These are phyloP conservation scores for Colletotrichum euphorbiae DNA, from an alignment of 2,329 filamentous ascomycete species.

Conservation along the genomic window DNA sequence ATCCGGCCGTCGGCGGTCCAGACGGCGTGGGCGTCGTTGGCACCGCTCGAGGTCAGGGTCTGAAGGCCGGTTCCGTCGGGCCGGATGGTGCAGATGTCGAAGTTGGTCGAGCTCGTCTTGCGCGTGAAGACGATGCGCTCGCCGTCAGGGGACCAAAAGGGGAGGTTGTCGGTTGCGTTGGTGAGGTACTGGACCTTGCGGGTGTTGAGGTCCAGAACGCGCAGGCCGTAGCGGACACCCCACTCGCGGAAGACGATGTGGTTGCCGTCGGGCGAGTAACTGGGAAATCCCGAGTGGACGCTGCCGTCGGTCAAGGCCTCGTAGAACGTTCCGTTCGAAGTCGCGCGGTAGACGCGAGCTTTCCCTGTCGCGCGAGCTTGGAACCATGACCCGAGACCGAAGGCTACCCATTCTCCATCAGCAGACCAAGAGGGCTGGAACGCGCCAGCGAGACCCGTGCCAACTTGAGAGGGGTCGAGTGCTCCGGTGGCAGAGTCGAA, in stretches of 20 bases:
- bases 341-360: conserved; percentile 20
- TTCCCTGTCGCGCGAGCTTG: conserved; percentile 23
- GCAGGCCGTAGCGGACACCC: conserved; percentile 29
- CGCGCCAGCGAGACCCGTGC: conserved; percentile 21
- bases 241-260: conserved; percentile 26
- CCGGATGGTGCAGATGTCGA: conserved; percentile 26
- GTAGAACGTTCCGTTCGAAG: conserved; percentile 18
- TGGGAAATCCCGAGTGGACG: conserved; percentile 25
- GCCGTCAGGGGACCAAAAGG: conserved; percentile 27
- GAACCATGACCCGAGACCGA: conserved; percentile 24
- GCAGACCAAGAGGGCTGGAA: conserved; percentile 24
- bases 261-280: conserved; percentile 19
- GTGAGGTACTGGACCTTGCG: conserved; percentile 10
- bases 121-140: conserved; percentile 32
- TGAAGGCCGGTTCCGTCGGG: conserved; percentile 24
- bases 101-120: conserved; percentile 22
- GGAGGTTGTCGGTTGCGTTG: conserved; percentile 27
- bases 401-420: conserved; percentile 20
- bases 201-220: conserved; percentile 15
- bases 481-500: conserved; percentile 28
- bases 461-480: conserved; percentile 23
- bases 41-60: conserved; percentile 20
- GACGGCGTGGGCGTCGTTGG: conserved; percentile 30
- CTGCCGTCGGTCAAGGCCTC: conserved; percentile 28
- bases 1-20: conserved; percentile 25